Base-by-base conservation (phyloP, 2,329 filamentous ascomycete genomes). In the Neofusicoccum kwambonambiense region DNA sequence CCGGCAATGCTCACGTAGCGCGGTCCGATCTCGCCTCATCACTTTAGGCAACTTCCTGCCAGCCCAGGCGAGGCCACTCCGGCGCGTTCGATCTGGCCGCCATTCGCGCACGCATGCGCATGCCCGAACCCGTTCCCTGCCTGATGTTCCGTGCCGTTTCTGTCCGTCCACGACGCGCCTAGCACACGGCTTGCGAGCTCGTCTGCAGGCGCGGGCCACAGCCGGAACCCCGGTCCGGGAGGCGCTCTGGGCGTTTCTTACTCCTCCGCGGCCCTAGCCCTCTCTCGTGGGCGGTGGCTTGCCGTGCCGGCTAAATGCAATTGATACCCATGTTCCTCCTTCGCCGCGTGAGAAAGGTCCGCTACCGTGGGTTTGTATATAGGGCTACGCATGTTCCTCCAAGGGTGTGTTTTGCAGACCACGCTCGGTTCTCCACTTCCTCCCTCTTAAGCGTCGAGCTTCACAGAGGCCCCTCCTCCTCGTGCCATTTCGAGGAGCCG, bases 231-330 rank as follows among this genome's bases (percentile, higher is more conserved):
- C 56, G 56, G 56, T 60, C 56, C 56, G 56, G 56, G 42, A 60
- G 41, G 41, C 56, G 56, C 42, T 60, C 41, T 60, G 42, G 42
- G 56, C 56, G 27, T 60, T 60, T 60, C 56, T 60, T 60, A 47
- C 56, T 45, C 42, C 56, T 60, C 56, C 42, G 56, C 11, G n/a
- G 27, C 42, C 17, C 56, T 47, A 22, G 39, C 31, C 41, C 15
- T 47, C 50, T 19, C 56, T 47, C 6, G 56, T 49, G 56, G 47
- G 56, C 47, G 22, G 31, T 47, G 56, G 56, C 56, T 60, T 60
- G 56, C 56, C 42, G 31, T 22, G 42, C 56, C 56, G 56, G 56
- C 31, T 60, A 60, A 60, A 60, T 60, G 27, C 42, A 12, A 22
- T 47, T n/a, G 34, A 37, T 31, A 47, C 12, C 56, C 41, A 47